These are phyloP conservation scores for Croton laevigatus DNA, from an alignment of 441 rosid genomes.

Conservation along the genomic window DNA sequence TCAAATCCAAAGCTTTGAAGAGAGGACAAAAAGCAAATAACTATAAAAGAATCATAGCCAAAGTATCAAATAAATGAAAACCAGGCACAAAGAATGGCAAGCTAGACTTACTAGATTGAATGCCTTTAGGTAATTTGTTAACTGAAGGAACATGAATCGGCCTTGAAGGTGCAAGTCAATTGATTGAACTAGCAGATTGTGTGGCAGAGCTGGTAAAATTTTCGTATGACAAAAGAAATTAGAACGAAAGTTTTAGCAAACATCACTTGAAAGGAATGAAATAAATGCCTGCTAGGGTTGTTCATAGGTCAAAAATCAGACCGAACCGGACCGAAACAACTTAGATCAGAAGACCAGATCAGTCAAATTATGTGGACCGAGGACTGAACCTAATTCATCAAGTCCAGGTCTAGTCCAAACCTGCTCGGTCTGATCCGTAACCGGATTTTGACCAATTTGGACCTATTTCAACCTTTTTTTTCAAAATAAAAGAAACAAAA, in stretches of 20 bases:
- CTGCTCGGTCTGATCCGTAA: no score
- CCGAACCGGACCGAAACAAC: no score
- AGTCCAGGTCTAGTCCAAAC: no score
- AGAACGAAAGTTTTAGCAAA: not conserved
- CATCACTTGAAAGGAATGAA: not conserved
- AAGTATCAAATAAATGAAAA: not conserved
- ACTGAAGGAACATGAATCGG: constrained; percentile 24
- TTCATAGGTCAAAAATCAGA: no score
- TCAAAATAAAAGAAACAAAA: no score
- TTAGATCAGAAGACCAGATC: no score
- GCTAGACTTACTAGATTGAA: constrained; percentile 40
- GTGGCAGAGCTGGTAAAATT: constrained; percentile 29
- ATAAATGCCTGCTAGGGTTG: not conserved
- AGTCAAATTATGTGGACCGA: no score
- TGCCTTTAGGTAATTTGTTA: constrained; percentile 32
- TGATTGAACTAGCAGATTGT: constrained; percentile 3
- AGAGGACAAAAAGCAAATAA: constrained; percentile 11
- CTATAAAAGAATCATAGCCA: constrained; percentile 11
- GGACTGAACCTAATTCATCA: no score
- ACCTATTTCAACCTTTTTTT: no score
- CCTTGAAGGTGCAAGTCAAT: constrained; percentile 23
- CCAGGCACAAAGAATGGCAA: not conserved
- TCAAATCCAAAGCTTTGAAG: constrained; percentile 9
- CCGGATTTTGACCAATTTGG: no score
- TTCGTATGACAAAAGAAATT: constrained; percentile 30